These are phyloP conservation scores for Komagataella ulmi DNA, from an alignment of 805 yeast species.

Conservation along the genomic window DNA sequence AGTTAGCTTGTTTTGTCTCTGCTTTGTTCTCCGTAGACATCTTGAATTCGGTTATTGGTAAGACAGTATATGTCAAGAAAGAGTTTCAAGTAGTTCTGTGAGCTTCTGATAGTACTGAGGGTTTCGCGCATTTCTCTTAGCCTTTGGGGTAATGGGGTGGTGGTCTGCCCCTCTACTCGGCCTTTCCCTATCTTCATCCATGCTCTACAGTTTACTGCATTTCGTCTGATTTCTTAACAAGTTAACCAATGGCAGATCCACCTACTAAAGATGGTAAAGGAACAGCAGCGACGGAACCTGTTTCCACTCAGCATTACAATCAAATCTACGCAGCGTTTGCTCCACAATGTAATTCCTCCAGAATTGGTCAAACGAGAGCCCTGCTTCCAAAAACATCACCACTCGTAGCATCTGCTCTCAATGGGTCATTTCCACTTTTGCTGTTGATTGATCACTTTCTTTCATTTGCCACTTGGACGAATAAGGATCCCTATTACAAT, in stretches of 20 bases:
- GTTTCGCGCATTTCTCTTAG: neutral
- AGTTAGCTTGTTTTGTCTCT: constrained; percentile 12
- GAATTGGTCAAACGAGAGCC: constrained; percentile 6
- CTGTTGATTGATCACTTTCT: constrained; percentile 28
- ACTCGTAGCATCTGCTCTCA: constrained; percentile 28
- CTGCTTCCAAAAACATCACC: constrained; percentile 20
- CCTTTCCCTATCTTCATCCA: neutral
- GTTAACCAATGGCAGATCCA: neutral
- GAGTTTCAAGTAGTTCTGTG: neutral
- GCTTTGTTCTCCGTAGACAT: neutral
- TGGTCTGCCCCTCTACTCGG: neutral
- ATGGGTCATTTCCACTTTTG: constrained; percentile 33
- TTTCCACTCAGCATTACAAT: neutral
- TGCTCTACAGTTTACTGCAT: neutral
- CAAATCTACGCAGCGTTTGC: neutral
- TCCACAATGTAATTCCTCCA: neutral
- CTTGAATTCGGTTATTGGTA: neutral
- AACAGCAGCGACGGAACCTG: neutral
- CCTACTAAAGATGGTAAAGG: neutral
- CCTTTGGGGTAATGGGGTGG: neutral
- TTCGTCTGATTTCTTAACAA: neutral
- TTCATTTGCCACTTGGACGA: constrained; percentile 41
- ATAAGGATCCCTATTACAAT: constrained; percentile 32
- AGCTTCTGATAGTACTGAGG: too few species aligned
- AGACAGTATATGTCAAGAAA: neutral